Base-by-base conservation (phyloP, 805 yeast species). In the Spathaspora arborariae region DNA sequence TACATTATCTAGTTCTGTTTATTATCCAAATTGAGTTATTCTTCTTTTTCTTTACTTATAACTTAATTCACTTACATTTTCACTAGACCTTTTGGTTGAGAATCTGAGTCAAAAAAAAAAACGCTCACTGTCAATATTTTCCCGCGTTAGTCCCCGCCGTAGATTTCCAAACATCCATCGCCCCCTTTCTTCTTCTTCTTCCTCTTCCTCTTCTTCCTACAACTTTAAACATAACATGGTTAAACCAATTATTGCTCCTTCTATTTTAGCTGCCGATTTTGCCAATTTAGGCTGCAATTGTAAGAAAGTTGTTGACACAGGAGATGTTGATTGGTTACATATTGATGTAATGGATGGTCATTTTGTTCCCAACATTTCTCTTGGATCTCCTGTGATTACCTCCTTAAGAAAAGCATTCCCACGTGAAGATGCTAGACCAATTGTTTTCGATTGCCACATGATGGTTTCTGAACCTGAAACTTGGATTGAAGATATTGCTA, bases 261-360 rank as follows among this genome's bases (percentile, higher is more conserved):
- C 97, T 22, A 87, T 94, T 49, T 79, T 94, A 46, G 94, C 98
- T 5, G 85, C 91, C 38, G 96, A 94, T 64, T 94, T 92, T 61
- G 84, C 97, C 55, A 80, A 88, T 56, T 70, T 94, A 51, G 97
- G 95, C 42, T 80, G 89, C 55, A 92, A 91, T 52, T 88, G 97
- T 67, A 85, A 85, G 60, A 76, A 78, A 49, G 85, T 91, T 70
- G 82, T 88, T 60, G 79, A 81, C 44, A 76, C 85, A 47, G 85
- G 87, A 20, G 48, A 45, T 36, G 96, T 97, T 18, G 96, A 92
- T 59, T 94, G 99, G 99, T 82, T 94, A 51, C 99, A 94, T 67
- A 82, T 94, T 45, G 99, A 94, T 67, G 92, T 94, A 42, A 94
- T 94, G 99, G 99, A 94, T 64, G 99, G 99, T 42, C 91, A 92